Evolutionary conservation across 2,329 filamentous ascomycete genomes (phyloP), one percentile per base, ranked within the genome.

Genomic region (Cladosporium sphaerospermum): DNA sequence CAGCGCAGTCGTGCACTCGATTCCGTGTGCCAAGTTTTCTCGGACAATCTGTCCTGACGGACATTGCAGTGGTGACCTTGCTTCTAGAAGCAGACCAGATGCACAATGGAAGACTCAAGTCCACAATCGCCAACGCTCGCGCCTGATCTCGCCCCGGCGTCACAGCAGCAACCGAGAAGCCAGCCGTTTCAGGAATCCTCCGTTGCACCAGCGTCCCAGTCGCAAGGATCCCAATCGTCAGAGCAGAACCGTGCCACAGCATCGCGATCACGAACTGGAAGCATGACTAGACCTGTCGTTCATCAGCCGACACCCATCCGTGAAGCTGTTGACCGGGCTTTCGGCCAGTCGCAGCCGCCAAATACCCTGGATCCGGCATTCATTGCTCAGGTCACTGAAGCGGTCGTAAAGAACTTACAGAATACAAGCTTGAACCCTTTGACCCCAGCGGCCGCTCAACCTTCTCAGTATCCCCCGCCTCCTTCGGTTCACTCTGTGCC

Each of bases 251-350:
- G 41, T 33, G 48, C 55, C 11, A 47, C 43, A 19, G 36, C 51
- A 47, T 46, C 43, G 42, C 31, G 42, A 28, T 57, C 60, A 23
- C 56, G 55, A 3, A 48, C 56, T 13, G 42, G 42, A 39, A 55
- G 54, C 40, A 53, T 52, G 40, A 52, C 57, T 19, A 45, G 55
- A 41, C 53, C 61, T 4, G 42, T 59, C 5, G 33, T 61, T 14
- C 60, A 62, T 11, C 61, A 64, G 47, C 61, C 57, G 19, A 73
- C 74, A 55, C 75, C 75, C 10, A 75, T 83, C 58, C 77, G 78
- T 59, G 78, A 81, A 60, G 80, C 79, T 33, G 77, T 83, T 58
- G 76, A 73, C 59, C 75, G 76, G 57, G 79, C 79, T 9, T 79
- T 81, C 55, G 71, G 78, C 59, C 74, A 75, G 48, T 72, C 75